These are phyloP conservation scores for Paecilomyces formosus DNA, from an alignment of 2,329 filamentous ascomycete genomes.

Conservation along the genomic window DNA sequence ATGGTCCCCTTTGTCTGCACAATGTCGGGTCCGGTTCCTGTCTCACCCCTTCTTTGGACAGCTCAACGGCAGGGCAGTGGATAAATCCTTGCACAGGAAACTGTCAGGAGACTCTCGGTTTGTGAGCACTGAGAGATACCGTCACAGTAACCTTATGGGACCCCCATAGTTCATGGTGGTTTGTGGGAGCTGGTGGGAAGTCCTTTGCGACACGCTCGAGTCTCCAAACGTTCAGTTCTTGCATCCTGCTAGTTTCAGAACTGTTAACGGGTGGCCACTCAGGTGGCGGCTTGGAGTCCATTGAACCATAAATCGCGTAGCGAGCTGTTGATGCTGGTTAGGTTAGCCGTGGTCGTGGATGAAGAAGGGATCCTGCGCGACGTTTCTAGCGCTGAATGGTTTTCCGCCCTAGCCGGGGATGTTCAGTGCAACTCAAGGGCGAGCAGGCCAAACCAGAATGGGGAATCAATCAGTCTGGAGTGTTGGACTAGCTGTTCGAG, in stretches of 20 bases:
- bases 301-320: not conserved
- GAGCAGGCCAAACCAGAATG: not conserved
- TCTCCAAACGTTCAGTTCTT: not conserved
- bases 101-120: not conserved
- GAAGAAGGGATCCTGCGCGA: not conserved
- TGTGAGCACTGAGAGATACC: not conserved
- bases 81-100: not conserved
- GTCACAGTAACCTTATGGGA: not conserved
- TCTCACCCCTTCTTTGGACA: not conserved
- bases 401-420: not conserved
- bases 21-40: not conserved
- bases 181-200: not conserved
- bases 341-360: not conserved
- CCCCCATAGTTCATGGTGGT: not conserved
- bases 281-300: not conserved
- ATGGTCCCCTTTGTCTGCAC: not conserved
- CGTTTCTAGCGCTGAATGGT: not conserved
- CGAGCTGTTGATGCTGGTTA: not conserved
- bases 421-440: not conserved
- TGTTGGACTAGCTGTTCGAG: not conserved
- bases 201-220: not conserved
- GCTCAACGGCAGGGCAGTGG: not conserved
- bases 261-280: not conserved
- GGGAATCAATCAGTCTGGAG: not conserved
- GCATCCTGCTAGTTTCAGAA: not conserved